Evolutionary conservation across 2,329 filamentous ascomycete species (phyloP), one percentile per base, ranked within the genome.

Genomic region (Curvularia sp.): DNA sequence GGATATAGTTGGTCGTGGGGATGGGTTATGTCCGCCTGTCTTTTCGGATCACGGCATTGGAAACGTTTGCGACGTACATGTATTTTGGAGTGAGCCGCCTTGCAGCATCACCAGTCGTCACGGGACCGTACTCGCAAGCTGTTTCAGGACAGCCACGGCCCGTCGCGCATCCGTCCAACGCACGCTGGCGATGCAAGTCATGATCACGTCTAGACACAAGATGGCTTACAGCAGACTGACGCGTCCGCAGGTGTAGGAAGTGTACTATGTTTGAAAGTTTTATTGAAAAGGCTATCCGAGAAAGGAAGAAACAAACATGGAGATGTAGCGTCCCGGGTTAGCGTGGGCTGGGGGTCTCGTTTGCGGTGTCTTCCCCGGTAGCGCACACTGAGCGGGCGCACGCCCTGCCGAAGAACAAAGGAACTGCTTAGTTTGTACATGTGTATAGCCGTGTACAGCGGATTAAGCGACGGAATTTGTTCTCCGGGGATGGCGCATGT

Each of bases 91-190:
- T 45, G 34, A 5, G 21, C 8, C 21, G 13, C 25, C 38, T 56
- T 53, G 48, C 8, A 18, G 45, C 34, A 42, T 28, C 23, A 32
- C 9, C 10, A 15, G 21, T 32, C 12, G 19, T 32, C 41, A n/a
- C 38, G 50, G 48, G 19, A 45, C n/a, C n/a, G 21, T 18, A 25
- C 27, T 19, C 27, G 49, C 34, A n/a, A 23, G 15, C 23, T 18
- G 45, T 55, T 58, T 56, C 53, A 60, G 53, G 42, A 41, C 19
- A 30, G 41, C 49, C 53, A 43, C 56, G 53, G 51, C 25, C 49
- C 54, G 56, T 53, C 34, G 53, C 38, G 47, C 47, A 42, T 47
- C 42, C 43, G 39, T 46, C 27, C 3, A 2, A 46, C 32, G 43
- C 28, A 19, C 25, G 5, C n/a, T 46, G 27, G 18, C 39, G 21